phyloP scores from a whole-genome alignment of 2,329 filamentous ascomycete genomes.

The Talaromyces sp. region DNA sequence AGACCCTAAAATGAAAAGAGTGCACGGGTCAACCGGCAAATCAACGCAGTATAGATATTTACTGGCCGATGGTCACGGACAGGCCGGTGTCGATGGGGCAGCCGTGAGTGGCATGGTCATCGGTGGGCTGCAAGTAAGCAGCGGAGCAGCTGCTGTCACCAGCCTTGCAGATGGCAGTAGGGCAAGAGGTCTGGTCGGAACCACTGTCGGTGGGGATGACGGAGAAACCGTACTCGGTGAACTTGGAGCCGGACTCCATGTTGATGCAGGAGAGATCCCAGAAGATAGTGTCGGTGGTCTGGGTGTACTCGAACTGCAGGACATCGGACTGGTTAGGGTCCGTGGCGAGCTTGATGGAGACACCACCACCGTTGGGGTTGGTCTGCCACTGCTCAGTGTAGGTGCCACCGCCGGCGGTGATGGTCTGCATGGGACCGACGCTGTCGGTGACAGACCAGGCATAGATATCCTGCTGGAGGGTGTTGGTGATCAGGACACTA shows the following conservation, averaged over 20 bases:
- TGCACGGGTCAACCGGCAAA: conserved; percentile 30
- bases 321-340: conserved; percentile 35
- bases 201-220: conserved; percentile 33
- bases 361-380: conserved; percentile 44
- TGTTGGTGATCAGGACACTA: conserved; percentile 42
- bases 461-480: conserved; percentile 40
- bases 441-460: conserved; percentile 44
- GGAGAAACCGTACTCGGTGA: conserved; percentile 39
- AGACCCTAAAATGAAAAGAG: conserved; percentile 16
- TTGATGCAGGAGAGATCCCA: conserved; percentile 47
- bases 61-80: conserved; percentile 36
- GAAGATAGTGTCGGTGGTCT: conserved; percentile 35
- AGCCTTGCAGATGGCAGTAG: conserved; percentile 37
- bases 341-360: conserved; percentile 47
- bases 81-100: conserved; percentile 41
- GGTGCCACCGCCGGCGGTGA: conserved; percentile 36
- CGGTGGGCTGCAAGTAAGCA: conserved; percentile 44
- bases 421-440: conserved; percentile 38
- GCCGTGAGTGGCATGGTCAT: conserved; percentile 46
- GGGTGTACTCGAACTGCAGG: conserved; percentile 49
- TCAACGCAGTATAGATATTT: conserved; percentile 6
- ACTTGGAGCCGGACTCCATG: conserved; percentile 34
- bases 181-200: conserved; percentile 29
- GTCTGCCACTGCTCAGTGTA: conserved; percentile 38
- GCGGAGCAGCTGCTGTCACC: conserved; percentile 40